Evolutionary conservation across 176 grass and related monocot species (phyloP).

Genomic region (Carex kokanica): DNA sequence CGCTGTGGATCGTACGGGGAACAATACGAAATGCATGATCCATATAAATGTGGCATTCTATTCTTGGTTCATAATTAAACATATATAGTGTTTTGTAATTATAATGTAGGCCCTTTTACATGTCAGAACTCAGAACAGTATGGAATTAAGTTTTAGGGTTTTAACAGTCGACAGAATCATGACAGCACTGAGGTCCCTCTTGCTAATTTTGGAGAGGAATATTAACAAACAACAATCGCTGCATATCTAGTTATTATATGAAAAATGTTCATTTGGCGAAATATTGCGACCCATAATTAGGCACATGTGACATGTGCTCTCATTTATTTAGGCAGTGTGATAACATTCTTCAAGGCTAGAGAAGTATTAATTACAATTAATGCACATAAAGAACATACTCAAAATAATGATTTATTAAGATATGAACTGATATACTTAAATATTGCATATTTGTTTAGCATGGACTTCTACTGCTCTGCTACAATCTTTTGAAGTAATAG

Average conservation of each 20-base stretch:
- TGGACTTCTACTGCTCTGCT: background rate
- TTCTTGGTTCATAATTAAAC: background rate
- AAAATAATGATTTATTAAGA: background rate
- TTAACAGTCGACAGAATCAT: background rate
- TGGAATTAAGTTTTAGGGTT: background rate
- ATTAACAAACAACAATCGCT: background rate
- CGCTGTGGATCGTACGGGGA: background rate
- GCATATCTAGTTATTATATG: background rate
- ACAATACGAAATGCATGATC: background rate
- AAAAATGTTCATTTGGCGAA: background rate
- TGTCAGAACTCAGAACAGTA: background rate
- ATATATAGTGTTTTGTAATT: background rate
- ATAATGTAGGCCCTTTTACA: background rate
- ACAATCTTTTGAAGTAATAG: background rate
- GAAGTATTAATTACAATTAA: background rate
- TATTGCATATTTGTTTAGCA: background rate
- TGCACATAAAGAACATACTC: background rate
- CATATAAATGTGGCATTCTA: conserved; percentile 7
- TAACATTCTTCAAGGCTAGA: background rate
- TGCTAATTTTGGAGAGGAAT: background rate
- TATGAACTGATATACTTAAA: background rate
- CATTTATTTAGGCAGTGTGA: background rate
- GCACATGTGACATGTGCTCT: background rate
- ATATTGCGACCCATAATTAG: background rate
- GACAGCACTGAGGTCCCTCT: background rate